Evolutionary conservation across 345 rosid species (phyloP).

Genomic region (Eucalyptus regnans): DNA sequence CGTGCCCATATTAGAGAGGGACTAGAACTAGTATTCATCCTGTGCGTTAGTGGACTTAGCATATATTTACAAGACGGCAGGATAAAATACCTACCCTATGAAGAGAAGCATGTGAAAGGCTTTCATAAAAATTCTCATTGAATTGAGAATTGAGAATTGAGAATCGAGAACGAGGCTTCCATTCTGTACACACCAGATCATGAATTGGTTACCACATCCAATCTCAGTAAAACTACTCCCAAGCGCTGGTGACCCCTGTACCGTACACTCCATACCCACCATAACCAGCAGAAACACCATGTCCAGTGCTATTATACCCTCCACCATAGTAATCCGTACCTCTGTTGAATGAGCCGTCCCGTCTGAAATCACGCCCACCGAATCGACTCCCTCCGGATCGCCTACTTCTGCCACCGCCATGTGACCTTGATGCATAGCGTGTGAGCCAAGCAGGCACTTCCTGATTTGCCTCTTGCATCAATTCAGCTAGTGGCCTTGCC

Average conservation of each 20-base stretch:
- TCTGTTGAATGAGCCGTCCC: conserved; percentile 18
- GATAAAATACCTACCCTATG: neutral
- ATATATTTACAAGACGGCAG: neutral
- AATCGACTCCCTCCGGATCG: conserved; percentile 31
- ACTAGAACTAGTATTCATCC: neutral
- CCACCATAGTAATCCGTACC: conserved; percentile 17
- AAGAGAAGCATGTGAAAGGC: neutral
- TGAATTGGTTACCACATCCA: neutral
- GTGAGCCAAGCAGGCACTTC: conserved; percentile 50
- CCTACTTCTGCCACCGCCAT: conserved; percentile 22
- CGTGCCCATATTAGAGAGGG: neutral
- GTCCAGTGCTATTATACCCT: conserved; percentile 1
- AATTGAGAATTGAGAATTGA: neutral
- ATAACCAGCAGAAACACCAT: conserved; percentile 11
- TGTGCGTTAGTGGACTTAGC: neutral
- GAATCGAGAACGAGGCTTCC: neutral
- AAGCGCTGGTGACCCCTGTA: conserved; percentile 24
- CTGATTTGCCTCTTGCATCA: conserved; percentile 48
- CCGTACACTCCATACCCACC: conserved; percentile 3
- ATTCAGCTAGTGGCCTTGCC: conserved; percentile 32
- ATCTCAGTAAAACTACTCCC: conserved; percentile 18
- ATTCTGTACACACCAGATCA: neutral
- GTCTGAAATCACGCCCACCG: conserved; percentile 42
- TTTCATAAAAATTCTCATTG: neutral
- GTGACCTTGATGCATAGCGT: conserved; percentile 23